Percentiles rank a stretch among this genome's conserved stretches.
Evolutionary conservation across 2,329 filamentous ascomycete genomes (phyloP).

Genomic region (Endoconidiophora polonica): DNA sequence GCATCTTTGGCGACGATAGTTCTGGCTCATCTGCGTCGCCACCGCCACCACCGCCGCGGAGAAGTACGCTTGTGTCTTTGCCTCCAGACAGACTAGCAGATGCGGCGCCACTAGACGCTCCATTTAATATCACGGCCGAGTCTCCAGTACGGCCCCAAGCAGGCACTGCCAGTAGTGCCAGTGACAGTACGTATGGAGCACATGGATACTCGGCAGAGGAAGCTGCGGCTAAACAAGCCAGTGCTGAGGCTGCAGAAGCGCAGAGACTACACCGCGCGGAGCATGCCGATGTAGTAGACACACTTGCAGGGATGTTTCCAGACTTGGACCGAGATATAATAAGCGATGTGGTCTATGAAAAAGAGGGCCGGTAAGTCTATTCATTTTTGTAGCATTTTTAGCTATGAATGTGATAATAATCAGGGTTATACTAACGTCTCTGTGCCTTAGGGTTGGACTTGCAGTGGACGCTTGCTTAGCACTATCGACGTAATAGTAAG

Average conservation of each 20-base stretch:
- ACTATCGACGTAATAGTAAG: slow-evolving; percentile 30
- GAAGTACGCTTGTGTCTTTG: slow-evolving; percentile 20
- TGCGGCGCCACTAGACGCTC: slow-evolving; percentile 1
- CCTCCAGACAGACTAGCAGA: not conserved
- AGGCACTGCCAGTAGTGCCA: slow-evolving; percentile 19
- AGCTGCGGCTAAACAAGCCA: slow-evolving; percentile 76
- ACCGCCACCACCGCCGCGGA: slow-evolving; percentile 9
- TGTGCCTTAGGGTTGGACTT: slow-evolving; percentile 47
- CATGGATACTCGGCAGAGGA: slow-evolving; percentile 50
- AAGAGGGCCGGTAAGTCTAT: slow-evolving; percentile 67
- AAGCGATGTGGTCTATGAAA: slow-evolving; percentile 88
- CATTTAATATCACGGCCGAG: not conserved
- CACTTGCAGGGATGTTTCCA: slow-evolving; percentile 89
- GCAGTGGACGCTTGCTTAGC: slow-evolving; percentile 78
- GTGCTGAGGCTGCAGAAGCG: slow-evolving; percentile 76
- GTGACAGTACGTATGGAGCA: not conserved
- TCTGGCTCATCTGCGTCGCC: slow-evolving; percentile 18
- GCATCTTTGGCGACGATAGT: slow-evolving; percentile 68
- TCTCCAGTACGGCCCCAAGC: slow-evolving; percentile 22
- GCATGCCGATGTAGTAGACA: slow-evolving; percentile 84
- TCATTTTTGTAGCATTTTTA: not conserved
- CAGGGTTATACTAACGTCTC: slow-evolving; percentile 15
- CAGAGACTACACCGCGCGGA: slow-evolving; percentile 67
- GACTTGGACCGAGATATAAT: slow-evolving; percentile 88
- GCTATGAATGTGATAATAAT: slow-evolving; percentile 4